Percentiles rank a stretch among this genome's conserved stretches.
phyloP scores from a whole-genome alignment of 2,329 filamentous ascomycete species.

The Pyrenochaeta sp. region DNA sequence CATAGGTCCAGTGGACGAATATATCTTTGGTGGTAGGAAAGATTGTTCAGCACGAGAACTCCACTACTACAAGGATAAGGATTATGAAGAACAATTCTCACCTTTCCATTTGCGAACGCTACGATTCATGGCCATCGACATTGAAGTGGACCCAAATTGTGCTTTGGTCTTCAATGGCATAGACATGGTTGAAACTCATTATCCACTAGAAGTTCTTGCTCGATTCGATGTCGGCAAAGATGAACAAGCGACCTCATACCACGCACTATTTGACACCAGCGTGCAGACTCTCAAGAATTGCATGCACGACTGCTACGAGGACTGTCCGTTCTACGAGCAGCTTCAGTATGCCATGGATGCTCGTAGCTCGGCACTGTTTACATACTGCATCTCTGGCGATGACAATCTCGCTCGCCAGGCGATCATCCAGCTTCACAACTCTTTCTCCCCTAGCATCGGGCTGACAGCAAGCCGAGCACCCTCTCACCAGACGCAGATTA shows the following conservation, averaged over 20 bases:
- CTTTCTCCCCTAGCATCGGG: slow-evolving; percentile 28
- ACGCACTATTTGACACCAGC: slow-evolving; percentile 29
- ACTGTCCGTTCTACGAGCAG: slow-evolving; percentile 41
- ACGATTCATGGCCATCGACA: background rate
- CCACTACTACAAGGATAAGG: background rate
- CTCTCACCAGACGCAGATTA: slow-evolving; percentile 31
- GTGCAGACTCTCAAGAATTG: slow-evolving; percentile 46
- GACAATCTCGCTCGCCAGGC: slow-evolving; percentile 32
- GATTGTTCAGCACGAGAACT: background rate
- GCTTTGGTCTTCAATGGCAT: background rate
- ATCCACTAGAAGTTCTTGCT: background rate
- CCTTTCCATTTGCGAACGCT: slow-evolving; percentile 8
- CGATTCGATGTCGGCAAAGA: background rate
- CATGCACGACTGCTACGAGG: slow-evolving; percentile 40
- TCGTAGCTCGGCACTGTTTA: slow-evolving; percentile 27
- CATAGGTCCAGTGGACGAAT: slow-evolving; percentile 1
- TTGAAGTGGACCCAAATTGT: background rate
- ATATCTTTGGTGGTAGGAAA: background rate
- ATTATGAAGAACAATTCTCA: background rate
- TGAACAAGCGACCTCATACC: background rate
- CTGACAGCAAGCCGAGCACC: slow-evolving; percentile 48
- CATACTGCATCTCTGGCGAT: slow-evolving; percentile 35
- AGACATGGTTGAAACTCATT: background rate
- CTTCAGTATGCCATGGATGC: slow-evolving; percentile 33
- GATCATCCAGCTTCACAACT: slow-evolving; percentile 25